phyloP scores from a whole-genome alignment of 2,329 filamentous ascomycete species.

The Clonostachys solani region DNA sequence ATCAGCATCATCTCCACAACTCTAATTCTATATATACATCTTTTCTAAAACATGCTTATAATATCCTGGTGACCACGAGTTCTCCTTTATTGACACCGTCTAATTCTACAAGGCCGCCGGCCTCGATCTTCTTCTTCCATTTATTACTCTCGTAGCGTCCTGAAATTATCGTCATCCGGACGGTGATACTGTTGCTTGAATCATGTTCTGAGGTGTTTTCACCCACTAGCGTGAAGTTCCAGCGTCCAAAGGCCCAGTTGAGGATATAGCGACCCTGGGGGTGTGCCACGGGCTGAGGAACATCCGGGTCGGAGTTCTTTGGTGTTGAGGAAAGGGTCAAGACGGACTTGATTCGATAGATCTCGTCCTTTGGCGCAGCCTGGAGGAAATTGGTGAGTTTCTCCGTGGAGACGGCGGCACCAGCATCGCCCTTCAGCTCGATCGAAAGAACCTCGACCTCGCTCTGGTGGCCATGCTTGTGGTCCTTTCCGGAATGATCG shows the following conservation, averaged over 20 bases:
- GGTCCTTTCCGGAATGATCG: conserved; percentile 29
- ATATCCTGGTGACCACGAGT: conserved; percentile 47
- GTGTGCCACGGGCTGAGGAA: conserved; percentile 22
- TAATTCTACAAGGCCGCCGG: conserved; percentile 47
- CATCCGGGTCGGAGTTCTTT: conserved; percentile 45
- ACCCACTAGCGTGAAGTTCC: conserved; percentile 72
- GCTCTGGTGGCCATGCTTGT: conserved; percentile 59
- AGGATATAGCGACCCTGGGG: conserved; percentile 68
- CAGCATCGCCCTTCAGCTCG: conserved; percentile 47
- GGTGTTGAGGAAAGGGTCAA: conserved; percentile 42
- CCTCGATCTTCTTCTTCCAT: conserved; percentile 72
- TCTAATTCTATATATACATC: neutral
- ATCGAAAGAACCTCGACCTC: conserved; percentile 92
- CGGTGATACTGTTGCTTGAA: conserved; percentile 47
- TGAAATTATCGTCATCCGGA: conserved; percentile 73
- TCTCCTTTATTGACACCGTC: conserved; percentile 39
- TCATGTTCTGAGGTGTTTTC: conserved; percentile 41
- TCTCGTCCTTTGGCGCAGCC: conserved; percentile 81
- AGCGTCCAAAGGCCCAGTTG: conserved; percentile 97
- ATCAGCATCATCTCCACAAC: no score
- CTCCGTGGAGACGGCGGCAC: conserved; percentile 45
- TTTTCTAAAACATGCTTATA: conserved; percentile 21
- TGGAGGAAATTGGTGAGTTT: conserved; percentile 65
- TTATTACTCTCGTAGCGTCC: conserved; percentile 69
- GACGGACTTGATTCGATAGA: conserved; percentile 88